phyloP scores from a whole-genome alignment of 1,284 basidiomycete species.

The Fomitopsis palustris region DNA sequence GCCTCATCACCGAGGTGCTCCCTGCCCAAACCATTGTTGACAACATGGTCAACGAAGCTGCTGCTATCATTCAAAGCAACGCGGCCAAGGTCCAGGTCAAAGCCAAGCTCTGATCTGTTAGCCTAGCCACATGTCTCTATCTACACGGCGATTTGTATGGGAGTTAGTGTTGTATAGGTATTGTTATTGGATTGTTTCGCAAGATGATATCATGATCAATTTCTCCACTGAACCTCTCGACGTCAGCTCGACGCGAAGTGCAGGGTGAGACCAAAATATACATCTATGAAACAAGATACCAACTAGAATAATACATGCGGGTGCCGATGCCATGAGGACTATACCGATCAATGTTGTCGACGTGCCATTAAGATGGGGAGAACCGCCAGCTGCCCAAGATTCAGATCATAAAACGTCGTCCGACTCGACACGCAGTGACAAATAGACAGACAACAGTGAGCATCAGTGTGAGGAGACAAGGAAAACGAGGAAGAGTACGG shows the following conservation, averaged over 20 bases:
- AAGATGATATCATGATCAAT: too few relatives aligned
- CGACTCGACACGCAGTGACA: constrained; percentile 2
- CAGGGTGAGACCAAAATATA: constrained; percentile 20
- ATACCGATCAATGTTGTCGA: constrained; percentile 6
- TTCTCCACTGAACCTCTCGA: not conserved
- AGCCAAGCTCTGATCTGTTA: constrained; percentile 35
- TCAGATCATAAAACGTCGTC: constrained; percentile 1
- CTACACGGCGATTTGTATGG: not conserved
- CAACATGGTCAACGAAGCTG: constrained; percentile 74
- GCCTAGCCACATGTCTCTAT: not conserved
- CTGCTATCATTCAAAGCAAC: constrained; percentile 38
- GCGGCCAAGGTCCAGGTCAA: constrained; percentile 35
- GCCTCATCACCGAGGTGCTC: constrained; percentile 68
- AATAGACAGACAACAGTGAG: constrained; percentile 1
- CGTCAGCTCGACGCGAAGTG: not conserved
- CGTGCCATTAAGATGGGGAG: constrained; percentile 2
- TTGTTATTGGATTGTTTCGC: not conserved
- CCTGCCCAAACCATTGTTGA: constrained; percentile 83
- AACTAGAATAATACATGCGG: constrained; percentile 17
- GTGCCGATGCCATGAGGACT: constrained; percentile 1
- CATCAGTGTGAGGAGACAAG: not conserved
- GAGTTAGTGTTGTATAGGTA: not conserved
- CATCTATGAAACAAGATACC: constrained; percentile 24
- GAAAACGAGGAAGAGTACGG: not conserved
- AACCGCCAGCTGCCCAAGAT: constrained; percentile 6